These are phyloP conservation scores for Amanita molliuscula DNA, from an alignment of 768 basidiomycete genomes.

Conservation along the genomic window DNA sequence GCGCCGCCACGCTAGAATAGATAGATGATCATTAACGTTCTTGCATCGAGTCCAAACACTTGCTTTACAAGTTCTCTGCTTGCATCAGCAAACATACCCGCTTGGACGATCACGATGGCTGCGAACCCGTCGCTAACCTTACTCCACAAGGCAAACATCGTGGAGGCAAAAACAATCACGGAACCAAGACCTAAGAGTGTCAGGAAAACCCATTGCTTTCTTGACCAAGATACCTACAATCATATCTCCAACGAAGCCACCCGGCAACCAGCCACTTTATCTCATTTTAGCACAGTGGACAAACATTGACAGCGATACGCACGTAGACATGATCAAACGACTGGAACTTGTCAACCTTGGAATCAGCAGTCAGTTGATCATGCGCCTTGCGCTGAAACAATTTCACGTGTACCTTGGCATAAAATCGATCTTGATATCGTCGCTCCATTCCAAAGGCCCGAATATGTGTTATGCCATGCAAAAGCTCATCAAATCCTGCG, in stretches of 20 bases:
- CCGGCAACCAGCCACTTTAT: constrained; percentile 54
- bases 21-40: not conserved
- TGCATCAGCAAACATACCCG: constrained; percentile 61
- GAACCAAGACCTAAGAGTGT: constrained; percentile 47
- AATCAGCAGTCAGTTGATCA: not conserved
- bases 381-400: not conserved
- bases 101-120: constrained; percentile 63
- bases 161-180: constrained; percentile 58
- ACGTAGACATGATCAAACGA: constrained; percentile 65
- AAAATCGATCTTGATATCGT: constrained; percentile 56
- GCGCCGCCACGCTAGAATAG: constrained; percentile 44
- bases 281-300: constrained; percentile 13
- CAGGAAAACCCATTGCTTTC: not conserved
- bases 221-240: constrained; percentile 31
- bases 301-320: constrained; percentile 15
- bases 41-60: constrained; percentile 7
- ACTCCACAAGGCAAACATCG: constrained; percentile 53
- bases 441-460: constrained; percentile 66
- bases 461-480: constrained; percentile 56
- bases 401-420: constrained; percentile 29
- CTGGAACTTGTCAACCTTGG: constrained; percentile 54
- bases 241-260: constrained; percentile 69
- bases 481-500: constrained; percentile 61
- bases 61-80: constrained; percentile 53
- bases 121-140: constrained; percentile 49